Base-by-base conservation (phyloP, 148 eudicot genomes). In the Heliosperma pusillum region DNA sequence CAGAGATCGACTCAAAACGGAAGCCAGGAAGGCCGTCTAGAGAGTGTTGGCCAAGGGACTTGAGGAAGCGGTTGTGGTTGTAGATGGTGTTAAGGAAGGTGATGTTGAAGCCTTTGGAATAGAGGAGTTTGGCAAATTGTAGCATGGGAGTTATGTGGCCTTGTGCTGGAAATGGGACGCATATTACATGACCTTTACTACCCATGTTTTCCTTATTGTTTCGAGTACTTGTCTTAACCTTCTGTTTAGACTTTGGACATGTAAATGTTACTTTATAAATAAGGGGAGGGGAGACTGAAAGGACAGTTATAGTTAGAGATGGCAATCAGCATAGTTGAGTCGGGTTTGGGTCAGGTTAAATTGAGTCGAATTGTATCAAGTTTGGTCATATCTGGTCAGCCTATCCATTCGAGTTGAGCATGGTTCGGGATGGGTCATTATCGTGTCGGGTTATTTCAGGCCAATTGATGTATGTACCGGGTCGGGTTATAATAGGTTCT, bases 141-240 rank as follows among this genome's bases (percentile, higher is more conserved):
- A 88, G 79, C 88, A 90, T 87, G 1, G 92, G 90, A 78, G 70
- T 87, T 10, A 90, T 74, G 75, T 90, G 95, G 77, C 95, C 95
- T 80, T 90, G 90, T 6, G 89, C 85, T 13, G 94, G 91, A 56
- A 57, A 82, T 33, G 95, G 90, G 10, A 90, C 59, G 65, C 89
- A 88, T 17, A 90, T 70, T 0, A 77, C 89, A 57, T 88, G 95
- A 7, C 79, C 74, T 44, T 27, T 69, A n/a, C 13, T 19, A 44
- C 21, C 25, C 65, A 56, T 67, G 2, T 15, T 76, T 67, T 24
- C 10, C 17, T 1, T 30, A 25, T 30, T 69, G 58, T 45, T 60
- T 58, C 19, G 15, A 2, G 3, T 50, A 50, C 3, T 11, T 50
- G 5, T 12, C 2, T 50, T 42, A 0, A 0, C 45, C 2, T 42